A percentile compares a stretch with the other conserved stretches of the same genome.
Evolutionary conservation across 371 early-diverging fungal species (phyloP).

Genomic region (Rhizomucor pusillus): DNA sequence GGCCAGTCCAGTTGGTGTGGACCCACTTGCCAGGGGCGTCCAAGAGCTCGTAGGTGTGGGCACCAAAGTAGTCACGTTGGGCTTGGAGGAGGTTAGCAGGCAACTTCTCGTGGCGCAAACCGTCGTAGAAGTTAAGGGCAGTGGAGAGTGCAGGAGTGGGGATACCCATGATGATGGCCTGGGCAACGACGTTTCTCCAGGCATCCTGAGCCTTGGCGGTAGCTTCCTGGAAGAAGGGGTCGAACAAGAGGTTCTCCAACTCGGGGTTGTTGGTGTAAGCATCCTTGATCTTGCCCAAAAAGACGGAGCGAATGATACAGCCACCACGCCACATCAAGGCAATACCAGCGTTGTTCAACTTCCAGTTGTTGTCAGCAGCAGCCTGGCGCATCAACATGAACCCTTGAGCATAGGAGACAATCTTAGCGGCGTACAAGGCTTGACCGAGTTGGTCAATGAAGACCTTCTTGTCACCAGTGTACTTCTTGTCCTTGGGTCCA

Average conservation of each 20-base stretch:
- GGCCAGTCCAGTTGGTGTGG: slow-evolving; percentile 98
- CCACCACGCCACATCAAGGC: slow-evolving; percentile 99
- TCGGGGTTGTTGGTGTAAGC: slow-evolving; percentile 87
- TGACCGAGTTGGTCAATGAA: slow-evolving; percentile 88
- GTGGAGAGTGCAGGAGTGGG: slow-evolving; percentile 92
- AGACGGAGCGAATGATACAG: slow-evolving; percentile 96
- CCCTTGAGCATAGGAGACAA: slow-evolving; percentile 98
- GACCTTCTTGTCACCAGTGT: slow-evolving; percentile 81
- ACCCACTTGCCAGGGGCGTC: slow-evolving; percentile 74
- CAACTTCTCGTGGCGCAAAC: slow-evolving; percentile 84
- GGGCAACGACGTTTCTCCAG: slow-evolving; percentile 90
- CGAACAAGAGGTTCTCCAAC: slow-evolving; percentile 87
- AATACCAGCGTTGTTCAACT: slow-evolving; percentile 94
- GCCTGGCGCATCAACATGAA: slow-evolving; percentile 98
- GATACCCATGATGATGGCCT: slow-evolving; percentile 82
- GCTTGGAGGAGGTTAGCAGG: slow-evolving; percentile 98
- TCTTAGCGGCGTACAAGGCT: slow-evolving; percentile 96
- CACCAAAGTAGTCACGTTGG: slow-evolving; percentile 98
- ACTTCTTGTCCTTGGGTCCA: slow-evolving; percentile 66
- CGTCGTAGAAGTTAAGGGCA: slow-evolving; percentile 96
- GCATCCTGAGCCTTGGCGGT: slow-evolving; percentile 79
- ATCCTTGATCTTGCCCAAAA: slow-evolving; percentile 94
- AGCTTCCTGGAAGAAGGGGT: slow-evolving; percentile 93
- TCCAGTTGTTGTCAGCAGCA: slow-evolving; percentile 90
- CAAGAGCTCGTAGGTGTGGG: slow-evolving; percentile 93